These are phyloP conservation scores for Pezicula neosporulosa DNA, from an alignment of 2,329 filamentous ascomycete species.

Conservation along the genomic window DNA sequence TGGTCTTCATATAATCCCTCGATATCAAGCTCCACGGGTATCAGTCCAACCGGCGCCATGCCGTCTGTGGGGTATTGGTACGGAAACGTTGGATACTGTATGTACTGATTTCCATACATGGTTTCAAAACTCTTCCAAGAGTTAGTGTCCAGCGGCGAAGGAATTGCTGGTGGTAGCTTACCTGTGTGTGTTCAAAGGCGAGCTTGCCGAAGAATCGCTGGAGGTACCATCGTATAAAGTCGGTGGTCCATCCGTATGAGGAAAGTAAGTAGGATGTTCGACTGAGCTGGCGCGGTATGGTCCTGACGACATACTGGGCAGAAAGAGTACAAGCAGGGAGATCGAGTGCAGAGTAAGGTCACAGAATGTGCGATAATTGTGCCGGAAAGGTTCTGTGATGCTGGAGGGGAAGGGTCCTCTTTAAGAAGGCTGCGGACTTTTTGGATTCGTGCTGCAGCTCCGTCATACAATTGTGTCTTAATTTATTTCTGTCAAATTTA, in stretches of 20 bases:
- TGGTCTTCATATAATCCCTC: constrained; percentile 30
- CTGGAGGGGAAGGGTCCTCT: no score
- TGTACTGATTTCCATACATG: constrained; percentile 17
- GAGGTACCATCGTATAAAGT: constrained; percentile 26
- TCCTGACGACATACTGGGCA: constrained; percentile 18
- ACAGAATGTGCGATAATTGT: no score
- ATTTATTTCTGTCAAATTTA: no score
- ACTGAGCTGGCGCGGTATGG: constrained; percentile 17
- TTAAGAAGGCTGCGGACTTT: no score
- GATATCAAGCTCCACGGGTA: constrained; percentile 29
- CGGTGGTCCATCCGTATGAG: constrained; percentile 19
- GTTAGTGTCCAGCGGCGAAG: not conserved
- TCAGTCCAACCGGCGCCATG: constrained; percentile 21
- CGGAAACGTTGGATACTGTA: constrained; percentile 24
- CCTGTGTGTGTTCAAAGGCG: constrained; percentile 25
- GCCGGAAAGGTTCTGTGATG: no score
- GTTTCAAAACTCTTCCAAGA: constrained; percentile 19
- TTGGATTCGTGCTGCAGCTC: no score
- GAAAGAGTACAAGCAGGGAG: not conserved
- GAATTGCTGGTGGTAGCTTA: constrained; percentile 8
- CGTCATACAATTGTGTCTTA: no score
- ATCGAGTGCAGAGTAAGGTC: no score
- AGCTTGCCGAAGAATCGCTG: constrained; percentile 28
- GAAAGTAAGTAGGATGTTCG: constrained; percentile 17
- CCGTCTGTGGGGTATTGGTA: constrained; percentile 24